Percentiles rank a stretch among this genome's conserved stretches.
Evolutionary conservation across 345 rosid species (phyloP).

Genomic region (Dovyalis caffra): DNA sequence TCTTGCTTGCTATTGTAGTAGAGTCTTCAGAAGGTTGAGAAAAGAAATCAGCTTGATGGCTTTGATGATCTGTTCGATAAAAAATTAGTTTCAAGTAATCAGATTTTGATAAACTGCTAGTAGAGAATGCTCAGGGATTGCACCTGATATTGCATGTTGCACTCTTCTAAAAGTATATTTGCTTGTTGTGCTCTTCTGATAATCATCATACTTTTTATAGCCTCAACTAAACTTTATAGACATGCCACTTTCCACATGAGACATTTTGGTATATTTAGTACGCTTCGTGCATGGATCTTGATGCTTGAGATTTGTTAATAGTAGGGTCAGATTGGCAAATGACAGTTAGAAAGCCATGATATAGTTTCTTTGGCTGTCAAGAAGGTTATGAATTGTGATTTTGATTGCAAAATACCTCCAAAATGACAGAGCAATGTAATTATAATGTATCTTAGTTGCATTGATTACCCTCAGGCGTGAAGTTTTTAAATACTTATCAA

Average conservation of each 20-base stretch:
- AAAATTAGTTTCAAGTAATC: not conserved
- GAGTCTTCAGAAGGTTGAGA: not conserved
- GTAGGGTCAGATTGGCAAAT: not conserved
- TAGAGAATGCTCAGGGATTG: not conserved
- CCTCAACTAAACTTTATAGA: not conserved
- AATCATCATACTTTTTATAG: no score
- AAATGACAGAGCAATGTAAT: not conserved
- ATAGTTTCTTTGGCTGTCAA: not conserved
- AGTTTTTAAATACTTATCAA: not conserved
- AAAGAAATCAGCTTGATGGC: not conserved
- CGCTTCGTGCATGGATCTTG: not conserved
- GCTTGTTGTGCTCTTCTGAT: no score
- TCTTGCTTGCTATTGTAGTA: not conserved
- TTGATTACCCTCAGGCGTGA: not conserved
- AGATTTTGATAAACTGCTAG: not conserved
- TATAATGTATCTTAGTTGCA: not conserved
- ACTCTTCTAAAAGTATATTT: not conserved
- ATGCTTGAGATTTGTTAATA: not conserved
- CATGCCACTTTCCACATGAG: not conserved
- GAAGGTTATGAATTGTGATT: not conserved
- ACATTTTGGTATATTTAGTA: not conserved
- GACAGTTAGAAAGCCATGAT: not conserved
- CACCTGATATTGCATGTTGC: not conserved
- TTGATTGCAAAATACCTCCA: not conserved
- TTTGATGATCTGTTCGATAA: not conserved